Evolutionary conservation across 495 filamentous ascomycete genomes (phyloP), one percentile per base, ranked within the genome.

Genomic region (Evansstolkia leycettana): DNA sequence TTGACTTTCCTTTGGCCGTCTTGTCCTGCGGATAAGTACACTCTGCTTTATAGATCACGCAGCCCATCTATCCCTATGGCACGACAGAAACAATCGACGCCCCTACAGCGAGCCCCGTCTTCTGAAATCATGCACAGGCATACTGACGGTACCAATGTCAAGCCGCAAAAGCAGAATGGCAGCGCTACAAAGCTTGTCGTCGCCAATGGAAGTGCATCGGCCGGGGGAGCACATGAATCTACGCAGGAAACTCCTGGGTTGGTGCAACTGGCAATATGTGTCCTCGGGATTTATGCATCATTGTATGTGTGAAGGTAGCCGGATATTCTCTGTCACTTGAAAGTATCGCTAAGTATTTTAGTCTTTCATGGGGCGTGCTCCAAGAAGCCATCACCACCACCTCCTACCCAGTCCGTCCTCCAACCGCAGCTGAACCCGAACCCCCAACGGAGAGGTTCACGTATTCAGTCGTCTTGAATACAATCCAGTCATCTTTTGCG

Each of bases 311-410:
- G 19, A 28, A n/a, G 17, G 25, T 20, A 23, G 20, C 7, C 25
- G 8, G 24, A n/a, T 19, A n/a, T 36, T 12, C 15, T 33, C 11
- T 28, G 36, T 4, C 12, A 15, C 14, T 29, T n/a, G 28, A n/a
- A 3, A 4, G 28, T 4, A 29, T n/a, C 11, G 11, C 28, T 29
- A 12, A 19, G 15, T 33, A 6, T 17, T 29, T n/a, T 37, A 95
- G 90, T 57, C 69, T 98, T 2, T 82, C 86, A 31, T 98, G 90
- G 90, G 90, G 82, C 28, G 74, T 94, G 45, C 78, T 98, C 36
- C 90, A 98, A 71, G 90, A 98, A 56, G 84, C 89, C 37, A 89
- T 98, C 48, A 96, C 89, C 7, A 96, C 92, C 2, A 94, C 86
- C n/a, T 67, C 74, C 17, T 94, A 96, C 59, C 52, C 65, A 20